Percentiles rank a stretch among this genome's conserved stretches.
These are phyloP conservation scores for Boletus rufocinnamomeus DNA, from an alignment of 768 basidiomycete species.

Conservation along the genomic window DNA sequence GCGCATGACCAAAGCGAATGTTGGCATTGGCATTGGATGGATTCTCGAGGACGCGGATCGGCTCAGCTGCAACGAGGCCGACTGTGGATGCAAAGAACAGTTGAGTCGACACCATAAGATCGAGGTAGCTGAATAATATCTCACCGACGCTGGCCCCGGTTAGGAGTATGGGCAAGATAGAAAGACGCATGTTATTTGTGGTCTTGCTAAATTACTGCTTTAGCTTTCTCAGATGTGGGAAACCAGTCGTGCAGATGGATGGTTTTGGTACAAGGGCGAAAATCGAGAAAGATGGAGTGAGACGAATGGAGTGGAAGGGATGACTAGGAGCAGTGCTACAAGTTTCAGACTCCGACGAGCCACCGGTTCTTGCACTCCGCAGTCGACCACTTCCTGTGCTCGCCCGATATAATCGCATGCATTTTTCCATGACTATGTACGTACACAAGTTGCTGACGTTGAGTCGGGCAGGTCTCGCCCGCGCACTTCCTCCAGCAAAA, in stretches of 20 bases:
- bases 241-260: not conserved
- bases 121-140: slow-evolving; percentile 7
- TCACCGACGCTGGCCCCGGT: slow-evolving; percentile 39
- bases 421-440: slow-evolving; percentile 8
- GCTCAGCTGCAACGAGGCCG: slow-evolving; percentile 47
- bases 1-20: slow-evolving; percentile 42
- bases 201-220: not conserved
- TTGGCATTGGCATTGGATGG: slow-evolving; percentile 34
- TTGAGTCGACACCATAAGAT: not conserved
- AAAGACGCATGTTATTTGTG: slow-evolving; percentile 38
- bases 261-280: not conserved
- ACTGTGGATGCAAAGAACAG: slow-evolving; percentile 16
- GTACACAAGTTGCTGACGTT: not conserved
- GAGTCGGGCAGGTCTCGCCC: not conserved
- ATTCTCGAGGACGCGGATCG: slow-evolving; percentile 48
- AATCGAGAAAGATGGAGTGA: not conserved
- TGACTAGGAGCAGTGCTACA: not conserved
- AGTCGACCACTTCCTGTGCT: not conserved
- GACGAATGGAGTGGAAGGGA: not conserved
- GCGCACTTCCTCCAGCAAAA: not conserved
- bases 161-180: slow-evolving; percentile 39
- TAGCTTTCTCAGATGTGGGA: not conserved
- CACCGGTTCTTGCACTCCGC: slow-evolving; percentile 6
- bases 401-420: not conserved
- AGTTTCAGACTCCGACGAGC: slow-evolving; percentile 28